Percentiles rank a stretch among this genome's conserved stretches.
Conservation (phyloP, 306 rosid genomes). For the Astragalus membranaceus region DNA sequence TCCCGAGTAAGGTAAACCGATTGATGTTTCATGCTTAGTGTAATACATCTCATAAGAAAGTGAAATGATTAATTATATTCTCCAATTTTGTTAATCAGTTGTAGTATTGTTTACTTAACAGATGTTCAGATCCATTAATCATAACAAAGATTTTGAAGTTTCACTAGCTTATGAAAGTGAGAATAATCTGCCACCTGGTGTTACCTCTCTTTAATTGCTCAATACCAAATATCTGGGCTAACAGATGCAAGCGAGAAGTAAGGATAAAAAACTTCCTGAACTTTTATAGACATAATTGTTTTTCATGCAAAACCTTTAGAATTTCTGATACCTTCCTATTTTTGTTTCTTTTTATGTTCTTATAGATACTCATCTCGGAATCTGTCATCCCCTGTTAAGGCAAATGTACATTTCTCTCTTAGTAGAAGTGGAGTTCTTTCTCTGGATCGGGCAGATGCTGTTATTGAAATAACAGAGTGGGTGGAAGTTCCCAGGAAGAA, state of each 20-base stretch:
- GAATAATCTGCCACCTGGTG: constrained; percentile 76
- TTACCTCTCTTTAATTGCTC: constrained; percentile 50
- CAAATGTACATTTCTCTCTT: constrained; percentile 81
- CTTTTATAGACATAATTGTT: constrained; percentile 8
- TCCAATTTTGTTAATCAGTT: constrained; percentile 15
- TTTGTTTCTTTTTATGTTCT: constrained; percentile 11
- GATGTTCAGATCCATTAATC: constrained; percentile 79
- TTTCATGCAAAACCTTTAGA: constrained; percentile 6
- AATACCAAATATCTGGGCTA: constrained; percentile 72
- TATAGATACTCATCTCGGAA: constrained; percentile 80
- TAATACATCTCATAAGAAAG: constrained; percentile 15
- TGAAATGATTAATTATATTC: constrained; percentile 3
- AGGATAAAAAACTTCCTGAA: constrained; percentile 27
- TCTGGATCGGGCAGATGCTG: constrained; percentile 92
- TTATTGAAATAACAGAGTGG: constrained; percentile 89
- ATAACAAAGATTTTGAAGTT: constrained; percentile 86
- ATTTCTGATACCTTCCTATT: constrained; percentile 15
- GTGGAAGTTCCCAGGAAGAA: constrained; percentile 82
- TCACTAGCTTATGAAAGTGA: constrained; percentile 79
- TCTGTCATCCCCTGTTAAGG: constrained; percentile 82
- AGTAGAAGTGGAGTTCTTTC: constrained; percentile 92
- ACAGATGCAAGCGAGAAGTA: constrained; percentile 81
- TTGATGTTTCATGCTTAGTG: constrained; percentile 13
- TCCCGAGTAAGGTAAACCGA: constrained; percentile 76
- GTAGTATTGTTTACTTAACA: constrained; percentile 26